Conservation (phyloP, 179 eudicot genomes). For the Vitellaria paradoxa region DNA sequence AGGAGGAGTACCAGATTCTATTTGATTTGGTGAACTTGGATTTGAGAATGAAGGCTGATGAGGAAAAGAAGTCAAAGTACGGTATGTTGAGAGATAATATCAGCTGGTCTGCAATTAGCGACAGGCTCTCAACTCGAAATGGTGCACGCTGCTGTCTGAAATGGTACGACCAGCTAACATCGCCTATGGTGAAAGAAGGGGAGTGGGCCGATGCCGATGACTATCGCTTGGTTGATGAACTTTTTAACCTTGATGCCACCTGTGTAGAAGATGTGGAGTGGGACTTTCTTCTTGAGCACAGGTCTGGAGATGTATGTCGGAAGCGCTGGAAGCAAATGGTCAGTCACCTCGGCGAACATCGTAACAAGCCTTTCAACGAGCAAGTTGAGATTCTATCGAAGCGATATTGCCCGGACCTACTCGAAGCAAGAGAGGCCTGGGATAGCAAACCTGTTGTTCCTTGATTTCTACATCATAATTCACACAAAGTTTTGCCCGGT, state of each 20-base stretch:
- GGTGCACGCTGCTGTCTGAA: background rate
- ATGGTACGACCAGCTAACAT: conserved; percentile 27
- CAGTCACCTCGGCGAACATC: conserved; percentile 51
- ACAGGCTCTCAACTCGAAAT: conserved; percentile 15
- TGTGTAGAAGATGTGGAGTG: conserved; percentile 77
- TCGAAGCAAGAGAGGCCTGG: conserved; percentile 55
- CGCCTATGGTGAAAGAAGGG: conserved; percentile 21
- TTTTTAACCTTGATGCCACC: conserved; percentile 49
- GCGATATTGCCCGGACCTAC: conserved; percentile 50
- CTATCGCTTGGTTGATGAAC: conserved; percentile 51
- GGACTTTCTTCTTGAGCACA: conserved; percentile 62
- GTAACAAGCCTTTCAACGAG: conserved; percentile 50
- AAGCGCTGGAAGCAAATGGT: conserved; percentile 71
- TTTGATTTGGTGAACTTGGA: conserved; percentile 24
- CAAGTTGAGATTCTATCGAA: conserved; percentile 63
- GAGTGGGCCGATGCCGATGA: conserved; percentile 27
- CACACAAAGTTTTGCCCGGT: no score
- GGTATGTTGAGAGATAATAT: conserved; percentile 27
- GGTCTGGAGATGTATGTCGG: conserved; percentile 38
- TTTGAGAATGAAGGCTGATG: conserved; percentile 12
- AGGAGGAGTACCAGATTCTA: conserved; percentile 24
- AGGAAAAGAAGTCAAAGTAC: conserved; percentile 20
- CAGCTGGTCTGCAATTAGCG: conserved; percentile 24
- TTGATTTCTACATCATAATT: background rate
- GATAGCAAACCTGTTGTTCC: conserved; percentile 39